Conservation (phyloP, 345 rosid species). For the Turnera subulata region DNA sequence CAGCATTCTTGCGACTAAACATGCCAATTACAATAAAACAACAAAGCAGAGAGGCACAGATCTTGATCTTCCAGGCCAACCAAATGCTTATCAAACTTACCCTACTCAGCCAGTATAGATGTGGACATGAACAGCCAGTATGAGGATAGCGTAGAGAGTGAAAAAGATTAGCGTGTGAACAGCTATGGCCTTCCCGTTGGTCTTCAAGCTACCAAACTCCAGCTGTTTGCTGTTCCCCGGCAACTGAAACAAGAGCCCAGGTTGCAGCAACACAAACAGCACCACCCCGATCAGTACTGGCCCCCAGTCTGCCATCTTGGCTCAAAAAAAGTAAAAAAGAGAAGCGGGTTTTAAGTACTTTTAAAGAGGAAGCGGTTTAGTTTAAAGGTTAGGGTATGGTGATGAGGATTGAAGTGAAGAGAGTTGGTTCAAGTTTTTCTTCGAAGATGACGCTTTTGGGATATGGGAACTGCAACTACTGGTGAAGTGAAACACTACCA, state of each 20-base stretch:
- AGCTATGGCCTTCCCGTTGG: constrained; percentile 87
- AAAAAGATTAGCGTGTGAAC: constrained; percentile 86
- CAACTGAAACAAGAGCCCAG: constrained; percentile 74
- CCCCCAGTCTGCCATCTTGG: constrained; percentile 88
- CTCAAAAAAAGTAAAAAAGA: not conserved
- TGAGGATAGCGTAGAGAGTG: constrained; percentile 62
- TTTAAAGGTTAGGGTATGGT: not conserved
- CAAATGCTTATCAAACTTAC: not conserved
- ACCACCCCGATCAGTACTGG: constrained; percentile 81
- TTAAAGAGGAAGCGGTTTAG: not conserved
- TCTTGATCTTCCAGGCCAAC: not conserved
- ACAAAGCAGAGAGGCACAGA: not conserved
- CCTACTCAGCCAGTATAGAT: constrained; percentile 68
- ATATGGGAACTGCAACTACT: not conserved
- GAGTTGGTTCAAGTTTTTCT: not conserved
- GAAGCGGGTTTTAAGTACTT: not conserved
- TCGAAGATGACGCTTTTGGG: not conserved
- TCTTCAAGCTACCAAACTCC: constrained; percentile 80
- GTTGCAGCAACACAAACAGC: constrained; percentile 75
- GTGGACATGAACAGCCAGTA: constrained; percentile 75
- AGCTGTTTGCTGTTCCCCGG: constrained; percentile 60
- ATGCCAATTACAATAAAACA: too few relatives aligned
- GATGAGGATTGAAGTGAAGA: not conserved
- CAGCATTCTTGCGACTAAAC: too few relatives aligned
- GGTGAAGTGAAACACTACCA: not conserved